Conservation (phyloP, 148 eudicot genomes). For the Nepenthes mirabilis region DNA sequence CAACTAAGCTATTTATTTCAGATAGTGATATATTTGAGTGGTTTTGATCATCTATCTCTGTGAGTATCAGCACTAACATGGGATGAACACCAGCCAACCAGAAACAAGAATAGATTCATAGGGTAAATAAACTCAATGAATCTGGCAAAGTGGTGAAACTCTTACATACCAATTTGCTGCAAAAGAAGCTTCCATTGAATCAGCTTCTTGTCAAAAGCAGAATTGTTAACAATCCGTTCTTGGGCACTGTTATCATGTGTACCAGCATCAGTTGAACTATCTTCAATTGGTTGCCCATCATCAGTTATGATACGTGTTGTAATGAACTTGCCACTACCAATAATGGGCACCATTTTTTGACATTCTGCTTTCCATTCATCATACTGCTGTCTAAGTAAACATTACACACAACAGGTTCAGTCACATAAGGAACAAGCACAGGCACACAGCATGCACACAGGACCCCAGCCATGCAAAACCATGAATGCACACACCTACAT, state of each 20-base stretch:
- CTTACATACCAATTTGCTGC: conserved; percentile 80
- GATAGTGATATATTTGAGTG: too few species aligned
- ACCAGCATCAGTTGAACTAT: conserved; percentile 10
- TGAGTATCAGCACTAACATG: too few species aligned
- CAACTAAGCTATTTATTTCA: too few species aligned
- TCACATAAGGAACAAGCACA: not conserved
- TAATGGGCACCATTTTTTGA: conserved; percentile 61
- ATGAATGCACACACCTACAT: too few species aligned
- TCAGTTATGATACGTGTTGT: conserved; percentile 53
- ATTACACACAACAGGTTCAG: not conserved
- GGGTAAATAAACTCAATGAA: not conserved
- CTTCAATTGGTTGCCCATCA: conserved; percentile 48
- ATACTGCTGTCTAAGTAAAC: conserved; percentile 63
- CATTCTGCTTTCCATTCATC: conserved; percentile 75
- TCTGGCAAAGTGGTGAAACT: conserved; percentile 4
- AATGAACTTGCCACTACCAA: conserved; percentile 68
- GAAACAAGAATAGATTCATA: not conserved
- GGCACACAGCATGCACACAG: too few species aligned
- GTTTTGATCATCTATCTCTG: too few species aligned
- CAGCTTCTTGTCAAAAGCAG: conserved; percentile 41
- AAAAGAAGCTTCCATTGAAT: conserved; percentile 71
- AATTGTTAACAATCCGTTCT: conserved; percentile 13
- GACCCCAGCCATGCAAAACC: too few species aligned
- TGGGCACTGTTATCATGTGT: conserved; percentile 5
- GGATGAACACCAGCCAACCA: too few species aligned